Percentiles rank a stretch among this genome's conserved stretches.
phyloP scores from a whole-genome alignment of 192 early-diverging fungal genomes.

The Linnemannia zychae region DNA sequence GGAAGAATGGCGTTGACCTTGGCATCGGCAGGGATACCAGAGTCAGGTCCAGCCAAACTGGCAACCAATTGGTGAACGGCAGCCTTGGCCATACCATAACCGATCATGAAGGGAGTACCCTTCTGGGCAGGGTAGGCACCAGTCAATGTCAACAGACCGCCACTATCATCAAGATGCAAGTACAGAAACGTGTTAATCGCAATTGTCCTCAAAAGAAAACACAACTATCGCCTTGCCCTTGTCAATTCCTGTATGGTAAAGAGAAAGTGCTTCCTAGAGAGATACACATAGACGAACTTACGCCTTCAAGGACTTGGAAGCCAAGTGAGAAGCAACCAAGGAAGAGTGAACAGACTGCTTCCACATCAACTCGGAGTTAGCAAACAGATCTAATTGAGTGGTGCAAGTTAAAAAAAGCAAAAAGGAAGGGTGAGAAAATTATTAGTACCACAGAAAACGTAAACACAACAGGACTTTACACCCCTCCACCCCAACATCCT shows the following conservation, averaged over 20 bases:
- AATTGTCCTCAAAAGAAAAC: neutral
- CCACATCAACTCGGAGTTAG: slow-evolving; percentile 80
- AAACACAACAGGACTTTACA: slow-evolving; percentile 1
- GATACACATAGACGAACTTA: slow-evolving; percentile 39
- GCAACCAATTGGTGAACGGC: slow-evolving; percentile 91
- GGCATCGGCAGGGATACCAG: slow-evolving; percentile 79
- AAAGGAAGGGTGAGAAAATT: slow-evolving; percentile 1
- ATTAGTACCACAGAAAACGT: slow-evolving; percentile 15
- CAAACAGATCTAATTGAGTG: slow-evolving; percentile 71
- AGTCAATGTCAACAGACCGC: slow-evolving; percentile 83
- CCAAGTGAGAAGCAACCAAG: slow-evolving; percentile 86
- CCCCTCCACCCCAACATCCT: neutral
- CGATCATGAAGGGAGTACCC: slow-evolving; percentile 83
- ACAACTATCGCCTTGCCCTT: neutral
- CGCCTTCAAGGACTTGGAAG: slow-evolving; percentile 78
- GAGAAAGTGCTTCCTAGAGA: neutral
- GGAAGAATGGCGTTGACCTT: slow-evolving; percentile 80
- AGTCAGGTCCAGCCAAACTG: slow-evolving; percentile 75
- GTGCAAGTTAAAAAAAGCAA: too few species aligned
- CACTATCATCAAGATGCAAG: slow-evolving; percentile 36
- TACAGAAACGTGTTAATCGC: slow-evolving; percentile 1
- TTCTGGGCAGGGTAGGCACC: slow-evolving; percentile 80
- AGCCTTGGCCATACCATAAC: slow-evolving; percentile 96
- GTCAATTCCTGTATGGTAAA: neutral
- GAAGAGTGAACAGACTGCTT: slow-evolving; percentile 88